Percentiles rank a stretch among this genome's conserved stretches.
Conservation (phyloP, 805 yeast genomes). For the Candida nemodendra region DNA sequence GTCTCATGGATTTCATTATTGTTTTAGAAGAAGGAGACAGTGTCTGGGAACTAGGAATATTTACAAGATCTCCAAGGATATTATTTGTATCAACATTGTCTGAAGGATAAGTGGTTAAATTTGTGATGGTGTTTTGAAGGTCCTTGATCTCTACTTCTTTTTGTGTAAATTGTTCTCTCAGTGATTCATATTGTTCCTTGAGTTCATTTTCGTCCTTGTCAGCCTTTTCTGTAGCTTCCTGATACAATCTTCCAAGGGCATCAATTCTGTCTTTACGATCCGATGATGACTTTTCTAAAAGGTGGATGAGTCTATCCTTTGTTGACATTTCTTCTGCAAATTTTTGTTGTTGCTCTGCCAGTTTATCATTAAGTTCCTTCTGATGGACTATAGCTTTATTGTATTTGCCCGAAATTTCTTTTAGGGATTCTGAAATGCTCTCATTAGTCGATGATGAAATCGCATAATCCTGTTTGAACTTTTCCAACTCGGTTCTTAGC, state of each 20-base stretch:
- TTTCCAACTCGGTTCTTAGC: constrained; percentile 37
- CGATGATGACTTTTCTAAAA: constrained; percentile 52
- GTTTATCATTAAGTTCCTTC: constrained; percentile 45
- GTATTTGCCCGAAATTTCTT: constrained; percentile 37
- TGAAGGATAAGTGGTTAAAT: constrained; percentile 28
- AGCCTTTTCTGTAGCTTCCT: constrained; percentile 39
- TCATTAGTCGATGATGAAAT: constrained; percentile 30
- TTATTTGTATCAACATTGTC: constrained; percentile 14
- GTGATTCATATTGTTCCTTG: constrained; percentile 35
- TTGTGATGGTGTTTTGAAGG: constrained; percentile 45
- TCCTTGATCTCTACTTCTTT: constrained; percentile 39
- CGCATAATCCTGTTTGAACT: constrained; percentile 31
- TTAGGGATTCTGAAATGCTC: constrained; percentile 34
- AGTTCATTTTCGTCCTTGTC: constrained; percentile 37
- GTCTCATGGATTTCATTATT: constrained; percentile 39
- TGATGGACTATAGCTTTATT: constrained; percentile 45
- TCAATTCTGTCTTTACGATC: constrained; percentile 52
- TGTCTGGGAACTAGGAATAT: constrained; percentile 20
- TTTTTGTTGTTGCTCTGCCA: constrained; percentile 44
- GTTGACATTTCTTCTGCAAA: constrained; percentile 56
- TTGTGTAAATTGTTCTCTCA: constrained; percentile 36
- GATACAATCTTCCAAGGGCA: constrained; percentile 50
- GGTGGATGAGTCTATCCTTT: constrained; percentile 58
- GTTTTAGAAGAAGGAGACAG: constrained; percentile 60
- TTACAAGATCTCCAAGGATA: constrained; percentile 21